Percentiles rank a stretch among this genome's conserved stretches.
phyloP scores from a whole-genome alignment of 352 stramenopile genomes.

The Pythium folliculosum region DNA sequence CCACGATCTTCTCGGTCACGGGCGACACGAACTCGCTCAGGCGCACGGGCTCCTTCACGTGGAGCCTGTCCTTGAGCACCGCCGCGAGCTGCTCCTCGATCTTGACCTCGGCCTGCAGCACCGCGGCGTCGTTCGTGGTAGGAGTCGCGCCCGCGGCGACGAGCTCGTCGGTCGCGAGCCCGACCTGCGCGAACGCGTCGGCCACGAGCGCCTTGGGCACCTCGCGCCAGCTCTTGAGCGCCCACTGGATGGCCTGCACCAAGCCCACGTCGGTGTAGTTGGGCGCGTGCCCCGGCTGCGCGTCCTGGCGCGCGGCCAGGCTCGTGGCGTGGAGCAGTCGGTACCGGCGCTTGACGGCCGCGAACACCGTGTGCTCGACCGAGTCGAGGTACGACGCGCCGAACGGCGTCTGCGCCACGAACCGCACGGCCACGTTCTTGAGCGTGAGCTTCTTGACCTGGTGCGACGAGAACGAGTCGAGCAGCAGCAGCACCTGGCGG shows the following conservation, averaged over 20 bases:
- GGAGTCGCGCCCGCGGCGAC: slow-evolving; percentile 9
- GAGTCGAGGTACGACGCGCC: slow-evolving; percentile 43
- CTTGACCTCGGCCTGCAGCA: slow-evolving; percentile 39
- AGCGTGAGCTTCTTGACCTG: slow-evolving; percentile 59
- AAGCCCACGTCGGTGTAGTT: slow-evolving; percentile 50
- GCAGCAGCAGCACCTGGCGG: slow-evolving; percentile 65
- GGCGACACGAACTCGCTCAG: slow-evolving; percentile 58
- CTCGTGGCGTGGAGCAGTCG: slow-evolving; percentile 49
- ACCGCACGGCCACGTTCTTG: slow-evolving; percentile 68
- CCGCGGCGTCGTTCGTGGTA: neutral
- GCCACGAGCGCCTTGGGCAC: slow-evolving; percentile 55
- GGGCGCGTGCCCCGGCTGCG: slow-evolving; percentile 3
- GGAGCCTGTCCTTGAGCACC: slow-evolving; percentile 48
- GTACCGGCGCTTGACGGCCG: slow-evolving; percentile 60
- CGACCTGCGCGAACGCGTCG: slow-evolving; percentile 44
- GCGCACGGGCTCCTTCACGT: slow-evolving; percentile 44
- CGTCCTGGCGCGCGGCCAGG: slow-evolving; percentile 36
- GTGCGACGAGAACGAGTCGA: slow-evolving; percentile 59
- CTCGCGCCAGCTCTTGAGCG: slow-evolving; percentile 53
- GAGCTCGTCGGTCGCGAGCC: slow-evolving; percentile 30
- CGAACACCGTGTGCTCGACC: slow-evolving; percentile 46
- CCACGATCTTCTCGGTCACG: slow-evolving; percentile 41
- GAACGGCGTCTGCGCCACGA: slow-evolving; percentile 36
- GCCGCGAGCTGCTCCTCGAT: slow-evolving; percentile 56
- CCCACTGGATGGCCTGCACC: slow-evolving; percentile 62